A percentile compares a stretch with the other conserved stretches of the same genome.
phyloP scores from a whole-genome alignment of 257 asterid species.

The Nyctanthes arbortristis region DNA sequence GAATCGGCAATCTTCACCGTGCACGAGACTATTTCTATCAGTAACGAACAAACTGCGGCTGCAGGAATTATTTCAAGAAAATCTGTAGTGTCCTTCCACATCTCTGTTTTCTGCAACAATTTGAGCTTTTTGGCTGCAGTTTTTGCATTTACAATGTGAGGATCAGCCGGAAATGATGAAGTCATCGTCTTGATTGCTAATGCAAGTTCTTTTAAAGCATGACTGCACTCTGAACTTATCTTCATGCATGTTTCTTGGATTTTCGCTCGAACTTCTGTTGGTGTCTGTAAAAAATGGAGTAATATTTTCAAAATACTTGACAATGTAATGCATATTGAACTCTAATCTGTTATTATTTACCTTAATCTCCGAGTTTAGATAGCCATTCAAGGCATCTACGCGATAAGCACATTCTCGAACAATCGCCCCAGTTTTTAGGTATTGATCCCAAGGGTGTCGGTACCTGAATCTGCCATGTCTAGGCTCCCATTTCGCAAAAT shows the following conservation, averaged over 20 bases:
- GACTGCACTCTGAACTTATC: slow-evolving; percentile 41
- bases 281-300: slow-evolving; percentile 18
- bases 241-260: slow-evolving; percentile 32
- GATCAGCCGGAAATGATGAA: slow-evolving; percentile 6
- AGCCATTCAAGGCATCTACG: slow-evolving; percentile 28
- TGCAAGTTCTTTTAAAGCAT: slow-evolving; percentile 36
- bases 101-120: neutral
- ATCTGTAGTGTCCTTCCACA: slow-evolving; percentile 16
- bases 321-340: neutral
- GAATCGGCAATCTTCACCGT: slow-evolving; percentile 25
- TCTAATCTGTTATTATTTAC: slow-evolving; percentile 1
- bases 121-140: slow-evolving; percentile 27
- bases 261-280: slow-evolving; percentile 25
- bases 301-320: neutral
- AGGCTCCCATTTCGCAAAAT: slow-evolving; percentile 36
- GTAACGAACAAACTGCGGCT: slow-evolving; percentile 32
- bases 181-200: slow-evolving; percentile 36
- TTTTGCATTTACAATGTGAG: slow-evolving; percentile 25
- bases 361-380: slow-evolving; percentile 23
- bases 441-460: slow-evolving; percentile 40
- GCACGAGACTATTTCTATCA: slow-evolving; percentile 28
- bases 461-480: slow-evolving; percentile 30
- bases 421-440: slow-evolving; percentile 26
- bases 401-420: slow-evolving; percentile 33
- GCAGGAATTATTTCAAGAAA: slow-evolving; percentile 17